Evolutionary conservation across 2,329 filamentous ascomycete species (phyloP), one percentile per base, ranked within the genome.

Genomic region (Stemphylium vesicarium): DNA sequence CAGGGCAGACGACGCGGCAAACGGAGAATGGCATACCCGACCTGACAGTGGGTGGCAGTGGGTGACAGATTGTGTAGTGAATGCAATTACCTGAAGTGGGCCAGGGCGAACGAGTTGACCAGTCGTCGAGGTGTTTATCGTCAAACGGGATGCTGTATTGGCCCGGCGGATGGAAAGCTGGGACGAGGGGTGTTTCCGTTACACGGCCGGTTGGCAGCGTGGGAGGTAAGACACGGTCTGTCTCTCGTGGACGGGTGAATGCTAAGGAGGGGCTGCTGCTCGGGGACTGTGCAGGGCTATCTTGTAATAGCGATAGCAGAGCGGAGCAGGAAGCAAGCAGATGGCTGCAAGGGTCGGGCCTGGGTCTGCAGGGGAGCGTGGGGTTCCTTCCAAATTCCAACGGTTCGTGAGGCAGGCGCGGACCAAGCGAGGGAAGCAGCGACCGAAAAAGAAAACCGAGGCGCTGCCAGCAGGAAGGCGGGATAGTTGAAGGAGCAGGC

Each of bases 321-420:
- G 46, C 50, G 45, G 58, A 53, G 41, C 33, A 31, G 57, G 63
- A 57, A 62, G 49, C 60, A 61, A 60, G 47, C 46, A 57, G 45
- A 56, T 47, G 58, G 38, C 59, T 64, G 68, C 70, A 71, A 74
- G 72, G 70, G 64, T 69, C 56, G 63, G 62, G 63, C 67, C 59
- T 69, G 65, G 53, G 53, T 55, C 44, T 40, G 50, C 50, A 66
- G 63, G 68, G 64, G 62, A 63, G 51, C 53, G 60, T 56, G 57
- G 55, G 56, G 58, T 62, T 52, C 20, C 20, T 20, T 20, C 20
- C 20, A 3, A 50, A 49, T 60, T 58, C 60, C 68, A 73, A 72
- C 68, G 69, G 69, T 63, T 55, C 53, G 51, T 56, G 59, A 63
- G 56, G 62, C 40, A 59, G 55, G 59, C 43, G 63, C 57, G 59